A percentile compares a stretch with the other conserved stretches of the same genome.
phyloP scores from a whole-genome alignment of 345 rosid species.

The Laguncularia racemosa region DNA sequence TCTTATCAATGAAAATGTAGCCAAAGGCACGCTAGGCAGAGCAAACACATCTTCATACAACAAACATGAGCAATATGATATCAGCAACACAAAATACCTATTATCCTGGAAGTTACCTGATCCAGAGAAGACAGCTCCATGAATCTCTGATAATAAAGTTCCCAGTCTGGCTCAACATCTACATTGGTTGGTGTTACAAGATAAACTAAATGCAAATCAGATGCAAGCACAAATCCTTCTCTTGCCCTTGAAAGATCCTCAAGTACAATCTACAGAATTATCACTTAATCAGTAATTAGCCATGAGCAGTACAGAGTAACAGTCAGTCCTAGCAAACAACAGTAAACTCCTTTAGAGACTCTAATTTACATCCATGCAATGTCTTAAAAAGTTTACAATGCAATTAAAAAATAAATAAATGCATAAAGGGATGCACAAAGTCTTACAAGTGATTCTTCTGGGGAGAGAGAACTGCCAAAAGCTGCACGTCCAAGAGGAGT shows the following conservation, averaged over 20 bases:
- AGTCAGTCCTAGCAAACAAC: background rate
- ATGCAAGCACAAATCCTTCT: constrained; percentile 94
- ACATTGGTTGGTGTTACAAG: constrained; percentile 87
- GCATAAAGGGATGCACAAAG: background rate
- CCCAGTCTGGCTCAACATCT: constrained; percentile 97
- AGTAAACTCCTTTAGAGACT: background rate
- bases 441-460: constrained; percentile 93
- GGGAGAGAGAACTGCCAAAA: constrained; percentile 98
- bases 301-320: background rate
- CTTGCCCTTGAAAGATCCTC: constrained; percentile 96
- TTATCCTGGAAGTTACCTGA: constrained; percentile 34
- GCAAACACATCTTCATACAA: background rate
- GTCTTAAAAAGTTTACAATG: background rate
- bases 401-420: background rate
- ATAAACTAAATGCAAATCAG: constrained; percentile 94
- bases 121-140: constrained; percentile 82
- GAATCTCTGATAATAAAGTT: constrained; percentile 77
- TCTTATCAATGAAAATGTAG: too few species aligned
- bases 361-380: background rate
- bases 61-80: background rate
- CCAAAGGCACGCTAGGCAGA: background rate
- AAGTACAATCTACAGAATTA: constrained; percentile 64
- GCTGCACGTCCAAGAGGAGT: constrained; percentile 96
- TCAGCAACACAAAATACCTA: background rate
- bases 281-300: too few species aligned